Base-by-base conservation (phyloP, 2,329 filamentous ascomycete genomes). In the Torrubiella hemipterigena region DNA sequence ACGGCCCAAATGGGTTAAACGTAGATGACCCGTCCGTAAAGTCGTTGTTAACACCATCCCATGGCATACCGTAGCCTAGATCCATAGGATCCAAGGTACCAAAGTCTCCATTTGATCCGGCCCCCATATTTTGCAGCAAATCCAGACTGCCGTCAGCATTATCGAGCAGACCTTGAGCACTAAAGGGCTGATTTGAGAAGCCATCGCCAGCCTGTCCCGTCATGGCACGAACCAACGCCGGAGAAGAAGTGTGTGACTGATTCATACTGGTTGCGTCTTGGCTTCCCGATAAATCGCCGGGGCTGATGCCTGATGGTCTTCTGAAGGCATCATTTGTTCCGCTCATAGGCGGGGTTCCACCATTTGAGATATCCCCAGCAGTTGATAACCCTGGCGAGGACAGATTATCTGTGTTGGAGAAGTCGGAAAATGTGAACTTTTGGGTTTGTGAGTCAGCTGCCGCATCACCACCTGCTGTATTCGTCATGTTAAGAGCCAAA, bases 31-130 rank as follows among this genome's bases (percentile, higher is more conserved):
- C n/a, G n/a, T n/a, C n/a, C n/a, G n/a, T n/a, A n/a, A n/a, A n/a
- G 43, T 80, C 77, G 42, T 79, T 73, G 44, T 73, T 65, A 47
- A 75, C 60, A 10, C 65, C 62, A 37, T 74, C 65, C 69, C 72
- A 75, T 20, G 75, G 76, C 27, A 83, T 63, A 34, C 77, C 77
- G 40, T 77, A 76, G 0, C 75, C 76, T 27, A 82, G 62, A 40
- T 81, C 76, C 44, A 77, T 61, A 42, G 69, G 54, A 22, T 67
- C 46, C 38, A 55, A 39, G 40, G 41, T 43, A 7, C 45, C 44
- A 14, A 52, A 49, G 10, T 52, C 51, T 9, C 48, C 46, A 13
- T 50, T 50, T n/a, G 48, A 32, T 29, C 48, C 35, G 3, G 47
- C 44, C 29, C 52, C 54, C n/a, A 71, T 44, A 26, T 48, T 58